Evolutionary conservation across 495 filamentous ascomycete genomes (phyloP).

Genomic region (Hypoxylon subgilvum): DNA sequence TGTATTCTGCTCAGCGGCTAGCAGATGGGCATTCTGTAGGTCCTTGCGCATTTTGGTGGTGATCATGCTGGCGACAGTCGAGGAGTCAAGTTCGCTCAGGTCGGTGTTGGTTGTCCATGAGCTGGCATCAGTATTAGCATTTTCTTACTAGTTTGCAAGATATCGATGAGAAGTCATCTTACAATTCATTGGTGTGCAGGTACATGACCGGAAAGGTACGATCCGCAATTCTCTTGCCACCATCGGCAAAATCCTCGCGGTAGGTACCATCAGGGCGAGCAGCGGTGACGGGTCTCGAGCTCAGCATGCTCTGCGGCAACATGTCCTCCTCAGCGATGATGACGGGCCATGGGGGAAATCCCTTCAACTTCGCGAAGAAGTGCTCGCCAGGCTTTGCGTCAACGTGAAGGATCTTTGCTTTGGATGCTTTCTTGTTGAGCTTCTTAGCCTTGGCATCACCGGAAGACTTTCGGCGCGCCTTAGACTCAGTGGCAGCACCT

Average conservation of each 20-base stretch:
- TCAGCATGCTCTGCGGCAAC: constrained; percentile 74
- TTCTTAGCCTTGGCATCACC: constrained; percentile 76
- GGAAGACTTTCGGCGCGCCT: constrained; percentile 68
- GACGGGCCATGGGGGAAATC: constrained; percentile 87
- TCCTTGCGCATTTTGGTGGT: constrained; percentile 76
- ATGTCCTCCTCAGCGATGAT: constrained; percentile 92
- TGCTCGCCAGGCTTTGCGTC: constrained; percentile 85
- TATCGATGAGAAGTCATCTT: constrained; percentile 49
- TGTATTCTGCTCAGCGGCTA: constrained; percentile 73
- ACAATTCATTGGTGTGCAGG: constrained; percentile 94
- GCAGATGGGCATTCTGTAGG: constrained; percentile 71
- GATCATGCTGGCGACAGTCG: constrained; percentile 66
- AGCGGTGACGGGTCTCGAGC: constrained; percentile 79
- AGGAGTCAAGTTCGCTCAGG: constrained; percentile 72
- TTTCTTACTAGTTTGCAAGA: not conserved
- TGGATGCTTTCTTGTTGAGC: constrained; percentile 82
- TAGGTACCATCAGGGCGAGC: constrained; percentile 79
- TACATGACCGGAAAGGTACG: constrained; percentile 94
- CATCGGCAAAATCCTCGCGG: constrained; percentile 81
- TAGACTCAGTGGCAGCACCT: constrained; percentile 48
- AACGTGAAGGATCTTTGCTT: constrained; percentile 69
- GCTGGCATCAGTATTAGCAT: constrained; percentile 54
- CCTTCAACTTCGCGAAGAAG: constrained; percentile 85
- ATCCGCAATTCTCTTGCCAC: constrained; percentile 79
- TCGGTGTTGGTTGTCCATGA: constrained; percentile 84